phyloP scores from a whole-genome alignment of 2,329 filamentous ascomycete genomes.

The Fusarium papillatum region DNA sequence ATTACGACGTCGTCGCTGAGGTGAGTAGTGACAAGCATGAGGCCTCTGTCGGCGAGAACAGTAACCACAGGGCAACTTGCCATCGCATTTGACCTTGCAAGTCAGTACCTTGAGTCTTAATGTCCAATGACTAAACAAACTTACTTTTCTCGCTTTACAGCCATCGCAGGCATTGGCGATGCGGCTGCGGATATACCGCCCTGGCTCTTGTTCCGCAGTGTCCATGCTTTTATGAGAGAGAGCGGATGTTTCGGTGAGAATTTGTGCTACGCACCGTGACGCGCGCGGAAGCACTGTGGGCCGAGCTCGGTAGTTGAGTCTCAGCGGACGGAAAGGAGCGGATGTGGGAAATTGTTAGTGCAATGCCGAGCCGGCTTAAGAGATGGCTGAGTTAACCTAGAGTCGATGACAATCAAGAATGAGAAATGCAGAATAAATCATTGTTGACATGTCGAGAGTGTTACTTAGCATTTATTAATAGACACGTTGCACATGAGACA shows the following conservation, averaged over 20 bases:
- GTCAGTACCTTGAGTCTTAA: not conserved
- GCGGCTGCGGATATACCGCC: slow-evolving; percentile 55
- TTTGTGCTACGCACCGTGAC: slow-evolving; percentile 6
- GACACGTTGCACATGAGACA: not conserved
- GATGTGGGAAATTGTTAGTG: slow-evolving; percentile 39
- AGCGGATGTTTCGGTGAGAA: slow-evolving; percentile 26
- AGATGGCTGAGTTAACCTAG: not conserved
- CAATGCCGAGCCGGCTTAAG: slow-evolving; percentile 27
- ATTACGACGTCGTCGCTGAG: slow-evolving; percentile 55
- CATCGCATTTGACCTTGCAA: slow-evolving; percentile 68
- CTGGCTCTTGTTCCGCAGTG: slow-evolving; percentile 34
- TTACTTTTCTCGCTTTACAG: slow-evolving; percentile 58
- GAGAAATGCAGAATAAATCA: not conserved
- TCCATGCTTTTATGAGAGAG: slow-evolving; percentile 24
- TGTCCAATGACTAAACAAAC: not conserved
- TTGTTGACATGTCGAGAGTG: not conserved
- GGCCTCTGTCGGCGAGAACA: slow-evolving; percentile 60
- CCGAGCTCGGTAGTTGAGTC: not conserved
- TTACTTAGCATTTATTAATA: not conserved
- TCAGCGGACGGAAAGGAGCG: slow-evolving; percentile 26
- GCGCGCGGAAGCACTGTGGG: slow-evolving; percentile 33
- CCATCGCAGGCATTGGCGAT: slow-evolving; percentile 67
- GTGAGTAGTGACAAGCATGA: slow-evolving; percentile 62
- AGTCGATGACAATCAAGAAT: not conserved
- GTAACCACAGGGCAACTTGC: slow-evolving; percentile 65